Conservation (phyloP, 768 basidiomycete species). For the Tricholoma hemisulphureum region DNA sequence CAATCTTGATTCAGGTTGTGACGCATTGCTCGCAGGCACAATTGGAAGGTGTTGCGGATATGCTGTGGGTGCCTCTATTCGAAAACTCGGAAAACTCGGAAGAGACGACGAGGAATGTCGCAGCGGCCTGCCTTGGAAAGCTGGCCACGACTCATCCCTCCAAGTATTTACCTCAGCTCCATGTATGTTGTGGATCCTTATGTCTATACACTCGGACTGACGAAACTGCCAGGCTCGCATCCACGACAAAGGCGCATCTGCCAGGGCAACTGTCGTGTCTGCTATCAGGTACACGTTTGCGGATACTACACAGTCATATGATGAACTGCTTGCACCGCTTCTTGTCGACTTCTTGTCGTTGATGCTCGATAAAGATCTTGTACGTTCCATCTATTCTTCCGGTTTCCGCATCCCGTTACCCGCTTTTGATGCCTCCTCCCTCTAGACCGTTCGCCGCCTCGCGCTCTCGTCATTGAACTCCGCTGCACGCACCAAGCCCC, state of each 20-base stretch:
- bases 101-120: conserved; percentile 90
- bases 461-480: conserved; percentile 91
- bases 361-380: conserved; percentile 86
- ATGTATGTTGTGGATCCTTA: conserved; percentile 46
- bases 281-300: conserved; percentile 94
- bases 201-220: neutral
- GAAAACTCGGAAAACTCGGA: conserved; percentile 87
- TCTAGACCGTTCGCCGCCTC: conserved; percentile 83
- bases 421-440: neutral
- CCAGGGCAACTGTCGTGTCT: conserved; percentile 86
- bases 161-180: conserved; percentile 89
- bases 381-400: conserved; percentile 34
- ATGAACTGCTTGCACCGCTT: conserved; percentile 84
- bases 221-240: conserved; percentile 53
- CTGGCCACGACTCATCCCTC: conserved; percentile 89
- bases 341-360: conserved; percentile 90
- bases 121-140: conserved; percentile 95
- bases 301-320: conserved; percentile 80
- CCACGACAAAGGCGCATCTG: conserved; percentile 61
- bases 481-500: conserved; percentile 91
- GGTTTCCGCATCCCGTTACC: neutral
- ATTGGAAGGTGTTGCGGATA: conserved; percentile 82
- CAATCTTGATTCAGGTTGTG: conserved; percentile 59
- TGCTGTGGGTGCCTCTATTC: conserved; percentile 90
- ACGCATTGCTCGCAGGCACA: conserved; percentile 86